Evolutionary conservation across 352 stramenopile genomes (phyloP), one percentile per base, ranked within the genome.

Genomic region (Phytopythium cucurbitacearum): DNA sequence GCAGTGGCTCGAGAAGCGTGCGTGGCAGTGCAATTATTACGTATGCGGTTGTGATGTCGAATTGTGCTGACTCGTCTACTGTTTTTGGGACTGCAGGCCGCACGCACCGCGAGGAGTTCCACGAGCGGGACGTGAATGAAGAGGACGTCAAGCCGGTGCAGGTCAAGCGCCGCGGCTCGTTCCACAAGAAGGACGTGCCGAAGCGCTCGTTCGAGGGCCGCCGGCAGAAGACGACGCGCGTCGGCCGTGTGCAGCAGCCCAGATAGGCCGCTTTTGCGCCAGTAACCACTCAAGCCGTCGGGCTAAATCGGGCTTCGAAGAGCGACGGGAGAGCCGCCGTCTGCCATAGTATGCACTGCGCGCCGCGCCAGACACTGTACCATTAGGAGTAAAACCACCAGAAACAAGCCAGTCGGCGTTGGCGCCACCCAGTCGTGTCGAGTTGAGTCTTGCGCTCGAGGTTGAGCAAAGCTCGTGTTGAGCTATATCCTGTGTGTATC

Each of bases 241-340:
- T 71, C 53, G 77, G 77, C n/a, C 77, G 77, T 40, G 67, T 88
- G 43, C 74, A 88, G 48, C 77, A 88, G 56, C 77, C 77, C 51
- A 85, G 81, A 62, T 87, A 80, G 71, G 40, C 38, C 3, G 33
- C 8, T 13, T 28, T 28, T 28, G 21, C 21, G 21, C 21, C 21
- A 28, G 21, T 28, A 28, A 28, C 21, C 21, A 28, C 21, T 2
- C 21, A 2, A 28, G 1, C 21, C 21, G 21, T 28, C 21, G 21
- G 21, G 21, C 21, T 28, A 28, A 28, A 28, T 28, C 21, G 21
- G 21, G 21, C 21, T 28, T 28, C 21, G 21, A 28, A 28, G 21
- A 28, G 21, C 21, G 2, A 28, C 21, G 21, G 21, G 21, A 28
- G 21, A 28, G 21, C 21, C 21, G 21, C 21, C 21, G 21, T 28